These are phyloP conservation scores for Taphrina betulina DNA, from an alignment of 1,139 yeast species.

Conservation along the genomic window DNA sequence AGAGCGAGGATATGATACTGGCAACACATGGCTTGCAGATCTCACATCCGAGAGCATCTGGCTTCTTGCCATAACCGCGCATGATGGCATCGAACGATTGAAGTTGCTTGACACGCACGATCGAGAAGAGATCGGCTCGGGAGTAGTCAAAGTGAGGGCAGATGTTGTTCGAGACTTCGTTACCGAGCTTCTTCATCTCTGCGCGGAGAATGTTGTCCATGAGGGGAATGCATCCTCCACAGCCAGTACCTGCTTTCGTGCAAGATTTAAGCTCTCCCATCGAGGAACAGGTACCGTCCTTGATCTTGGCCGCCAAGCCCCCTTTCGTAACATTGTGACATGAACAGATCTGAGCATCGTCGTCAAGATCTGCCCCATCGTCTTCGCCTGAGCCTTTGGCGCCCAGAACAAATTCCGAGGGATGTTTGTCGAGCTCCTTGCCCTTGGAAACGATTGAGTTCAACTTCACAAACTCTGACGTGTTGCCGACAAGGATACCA, in stretches of 20 bases:
- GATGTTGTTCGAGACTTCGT: constrained; percentile 42
- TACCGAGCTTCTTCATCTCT: constrained; percentile 45
- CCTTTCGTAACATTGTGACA: constrained; percentile 45
- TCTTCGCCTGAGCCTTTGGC: constrained; percentile 41
- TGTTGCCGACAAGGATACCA: constrained; percentile 45
- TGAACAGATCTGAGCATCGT: constrained; percentile 45
- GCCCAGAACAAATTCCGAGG: constrained; percentile 44
- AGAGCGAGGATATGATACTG: constrained; percentile 44
- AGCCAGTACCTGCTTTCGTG: constrained; percentile 46
- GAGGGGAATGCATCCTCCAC: constrained; percentile 47
- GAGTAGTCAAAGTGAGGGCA: constrained; percentile 45
- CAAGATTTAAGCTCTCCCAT: constrained; percentile 44
- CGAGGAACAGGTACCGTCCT: constrained; percentile 42
- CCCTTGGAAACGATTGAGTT: constrained; percentile 41
- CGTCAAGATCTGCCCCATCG: constrained; percentile 42
- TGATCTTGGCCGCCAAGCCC: constrained; percentile 41
- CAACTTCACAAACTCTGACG: constrained; percentile 43
- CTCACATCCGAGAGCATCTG: constrained; percentile 44
- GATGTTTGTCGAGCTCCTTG: constrained; percentile 43
- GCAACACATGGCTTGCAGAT: constrained; percentile 46
- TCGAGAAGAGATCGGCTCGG: constrained; percentile 44
- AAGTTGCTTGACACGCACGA: constrained; percentile 44
- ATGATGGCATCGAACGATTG: constrained; percentile 43
- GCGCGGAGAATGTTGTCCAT: constrained; percentile 44
- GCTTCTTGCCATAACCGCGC: constrained; percentile 41